Evolutionary conservation across 768 basidiomycete species (phyloP).

Genomic region (Pisolithus tinctorius): DNA sequence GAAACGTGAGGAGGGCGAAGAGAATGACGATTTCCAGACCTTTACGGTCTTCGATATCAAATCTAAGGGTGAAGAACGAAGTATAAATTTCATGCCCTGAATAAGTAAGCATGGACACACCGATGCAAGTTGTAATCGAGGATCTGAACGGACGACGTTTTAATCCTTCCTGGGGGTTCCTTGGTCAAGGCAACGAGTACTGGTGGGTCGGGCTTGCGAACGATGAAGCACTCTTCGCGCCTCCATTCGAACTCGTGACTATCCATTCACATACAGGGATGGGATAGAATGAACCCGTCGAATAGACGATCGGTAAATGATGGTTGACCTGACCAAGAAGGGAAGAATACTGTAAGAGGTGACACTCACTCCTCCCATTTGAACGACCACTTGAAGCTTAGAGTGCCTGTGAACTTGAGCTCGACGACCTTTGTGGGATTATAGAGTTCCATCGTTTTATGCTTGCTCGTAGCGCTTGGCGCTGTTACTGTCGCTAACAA

Average conservation of each 20-base stretch:
- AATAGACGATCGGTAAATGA: too few species aligned
- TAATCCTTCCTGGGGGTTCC: conserved; percentile 60
- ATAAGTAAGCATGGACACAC: conserved; percentile 15
- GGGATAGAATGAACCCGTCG: too few species aligned
- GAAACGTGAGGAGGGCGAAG: conserved; percentile 70
- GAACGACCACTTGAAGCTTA: conserved; percentile 74
- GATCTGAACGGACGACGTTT: conserved; percentile 63
- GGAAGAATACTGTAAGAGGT: not conserved
- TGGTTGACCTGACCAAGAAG: too few species aligned
- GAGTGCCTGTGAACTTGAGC: conserved; percentile 64
- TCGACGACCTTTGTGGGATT: conserved; percentile 69
- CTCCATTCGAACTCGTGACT: conserved; percentile 87
- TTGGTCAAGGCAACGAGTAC: conserved; percentile 79
- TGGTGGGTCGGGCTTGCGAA: conserved; percentile 82
- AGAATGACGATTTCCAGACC: conserved; percentile 79
- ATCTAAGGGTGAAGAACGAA: conserved; percentile 34
- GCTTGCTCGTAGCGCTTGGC: conserved; percentile 58
- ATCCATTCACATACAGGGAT: not conserved
- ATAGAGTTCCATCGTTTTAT: conserved; percentile 67
- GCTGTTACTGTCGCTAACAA: conserved; percentile 62
- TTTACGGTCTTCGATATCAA: conserved; percentile 80
- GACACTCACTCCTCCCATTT: conserved; percentile 73
- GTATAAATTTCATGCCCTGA: too few species aligned
- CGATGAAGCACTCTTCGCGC: conserved; percentile 73
- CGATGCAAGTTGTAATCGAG: conserved; percentile 80